Conservation (phyloP, 148 eudicot genomes). For the Cornus controversa region DNA sequence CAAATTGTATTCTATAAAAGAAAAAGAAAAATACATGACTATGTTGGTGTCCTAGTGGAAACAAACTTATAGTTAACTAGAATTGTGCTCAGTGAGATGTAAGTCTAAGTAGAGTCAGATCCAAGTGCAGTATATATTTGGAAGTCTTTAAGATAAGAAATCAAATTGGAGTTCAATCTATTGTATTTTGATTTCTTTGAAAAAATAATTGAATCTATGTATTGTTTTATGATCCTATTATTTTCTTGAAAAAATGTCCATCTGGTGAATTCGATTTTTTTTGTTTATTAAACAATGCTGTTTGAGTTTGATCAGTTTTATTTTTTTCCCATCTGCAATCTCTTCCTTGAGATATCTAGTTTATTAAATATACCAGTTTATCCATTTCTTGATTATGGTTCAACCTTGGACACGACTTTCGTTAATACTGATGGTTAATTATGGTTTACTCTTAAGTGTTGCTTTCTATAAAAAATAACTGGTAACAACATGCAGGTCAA, state of each 20-base stretch:
- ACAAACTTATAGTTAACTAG: background rate
- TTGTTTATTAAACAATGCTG: too few species aligned
- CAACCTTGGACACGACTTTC: background rate
- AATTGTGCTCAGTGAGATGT: background rate
- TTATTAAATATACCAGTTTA: background rate
- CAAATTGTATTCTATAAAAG: background rate
- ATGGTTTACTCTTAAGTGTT: conserved; percentile 1
- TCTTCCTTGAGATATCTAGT: background rate
- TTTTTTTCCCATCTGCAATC: background rate
- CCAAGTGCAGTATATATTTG: background rate
- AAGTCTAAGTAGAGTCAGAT: background rate
- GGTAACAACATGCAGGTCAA: conserved; percentile 31
- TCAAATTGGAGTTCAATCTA: background rate
- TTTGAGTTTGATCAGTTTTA: background rate
- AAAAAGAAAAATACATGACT: background rate
- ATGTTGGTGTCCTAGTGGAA: background rate
- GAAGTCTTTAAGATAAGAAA: background rate
- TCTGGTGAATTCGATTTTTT: too few species aligned
- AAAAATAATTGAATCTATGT: background rate
- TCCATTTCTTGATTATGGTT: background rate
- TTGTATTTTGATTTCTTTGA: background rate
- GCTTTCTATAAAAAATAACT: background rate
- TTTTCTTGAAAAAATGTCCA: background rate
- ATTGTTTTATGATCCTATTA: background rate
- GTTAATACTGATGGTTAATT: background rate